These are phyloP conservation scores for Penicillium thymicola DNA, from an alignment of 2,329 filamentous ascomycete genomes.

Conservation along the genomic window DNA sequence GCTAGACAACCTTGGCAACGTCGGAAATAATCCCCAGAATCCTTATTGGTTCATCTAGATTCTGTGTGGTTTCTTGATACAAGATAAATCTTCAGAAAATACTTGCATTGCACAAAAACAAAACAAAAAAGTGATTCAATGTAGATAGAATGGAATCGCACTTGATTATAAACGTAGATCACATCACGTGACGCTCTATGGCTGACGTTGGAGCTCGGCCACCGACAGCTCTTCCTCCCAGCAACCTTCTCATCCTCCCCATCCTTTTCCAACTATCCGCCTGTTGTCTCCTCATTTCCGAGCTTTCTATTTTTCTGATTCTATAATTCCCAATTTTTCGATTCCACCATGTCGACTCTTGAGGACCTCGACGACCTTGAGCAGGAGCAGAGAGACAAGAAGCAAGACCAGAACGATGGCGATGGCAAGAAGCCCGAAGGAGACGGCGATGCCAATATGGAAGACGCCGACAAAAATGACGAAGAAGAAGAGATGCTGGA, in stretches of 20 bases:
- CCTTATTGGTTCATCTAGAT: constrained; percentile 14
- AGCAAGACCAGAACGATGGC: constrained; percentile 59
- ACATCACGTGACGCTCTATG: constrained; percentile 29
- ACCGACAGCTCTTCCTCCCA: constrained; percentile 23
- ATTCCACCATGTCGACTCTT: constrained; percentile 70
- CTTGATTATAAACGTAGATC: constrained; percentile 11
- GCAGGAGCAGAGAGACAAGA: constrained; percentile 71
- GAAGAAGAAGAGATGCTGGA: constrained; percentile 81
- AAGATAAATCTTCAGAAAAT: neutral
- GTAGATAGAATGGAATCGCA: neutral
- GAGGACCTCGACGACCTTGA: constrained; percentile 90
- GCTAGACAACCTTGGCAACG: constrained; percentile 32
- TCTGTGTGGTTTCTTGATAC: neutral
- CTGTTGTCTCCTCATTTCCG: constrained; percentile 1
- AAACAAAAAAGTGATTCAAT: neutral
- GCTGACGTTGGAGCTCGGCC: constrained; percentile 39
- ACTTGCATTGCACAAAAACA: neutral
- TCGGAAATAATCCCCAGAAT: neutral
- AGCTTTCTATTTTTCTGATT: constrained; percentile 3
- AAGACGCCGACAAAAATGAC: constrained; percentile 69
- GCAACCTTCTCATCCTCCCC: constrained; percentile 20
- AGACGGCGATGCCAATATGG: constrained; percentile 84
- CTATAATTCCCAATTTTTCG: constrained; percentile 10
- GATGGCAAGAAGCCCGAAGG: constrained; percentile 56
- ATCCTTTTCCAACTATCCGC: constrained; percentile 5